Evolutionary conservation across 345 rosid genomes (phyloP).

Genomic region (Arabidopsis arenosa): DNA sequence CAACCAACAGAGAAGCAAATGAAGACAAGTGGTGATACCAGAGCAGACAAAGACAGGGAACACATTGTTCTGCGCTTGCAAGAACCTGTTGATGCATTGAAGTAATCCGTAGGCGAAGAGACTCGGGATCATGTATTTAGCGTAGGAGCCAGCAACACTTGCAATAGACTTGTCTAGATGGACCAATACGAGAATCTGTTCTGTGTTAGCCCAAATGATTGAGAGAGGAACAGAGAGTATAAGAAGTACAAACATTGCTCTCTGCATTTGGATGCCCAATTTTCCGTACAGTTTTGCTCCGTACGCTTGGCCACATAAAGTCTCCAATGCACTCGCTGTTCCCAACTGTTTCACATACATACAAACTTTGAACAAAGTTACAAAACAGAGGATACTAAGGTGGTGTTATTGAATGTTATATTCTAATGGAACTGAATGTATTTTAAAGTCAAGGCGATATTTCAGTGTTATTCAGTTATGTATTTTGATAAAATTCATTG

Average conservation of each 20-base stretch:
- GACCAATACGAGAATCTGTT: constrained; percentile 19
- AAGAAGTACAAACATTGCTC: constrained; percentile 68
- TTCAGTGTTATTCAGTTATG: no score
- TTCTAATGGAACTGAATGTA: no score
- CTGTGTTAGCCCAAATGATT: constrained; percentile 36
- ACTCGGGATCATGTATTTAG: constrained; percentile 52
- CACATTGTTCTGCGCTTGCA: constrained; percentile 58
- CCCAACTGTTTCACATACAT: constrained; percentile 51
- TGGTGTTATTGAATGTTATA: no score
- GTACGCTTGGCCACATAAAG: constrained; percentile 74
- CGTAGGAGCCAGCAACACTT: constrained; percentile 51
- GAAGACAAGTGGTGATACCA: constrained; percentile 51
- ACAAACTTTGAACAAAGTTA: no score
- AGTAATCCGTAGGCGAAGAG: constrained; percentile 53
- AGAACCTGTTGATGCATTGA: constrained; percentile 53
- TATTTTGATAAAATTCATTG: no score
- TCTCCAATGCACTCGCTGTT: constrained; percentile 78
- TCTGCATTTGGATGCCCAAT: constrained; percentile 69
- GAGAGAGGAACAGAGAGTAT: constrained; percentile 68
- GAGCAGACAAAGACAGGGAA: constrained; percentile 57
- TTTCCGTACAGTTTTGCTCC: constrained; percentile 66
- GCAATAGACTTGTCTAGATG: constrained; percentile 47
- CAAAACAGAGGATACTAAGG: no score
- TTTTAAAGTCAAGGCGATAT: no score
- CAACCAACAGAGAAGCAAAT: constrained; percentile 52